Base-by-base conservation (phyloP, 208 protist species). In the Acanthamoeba sp. region DNA sequence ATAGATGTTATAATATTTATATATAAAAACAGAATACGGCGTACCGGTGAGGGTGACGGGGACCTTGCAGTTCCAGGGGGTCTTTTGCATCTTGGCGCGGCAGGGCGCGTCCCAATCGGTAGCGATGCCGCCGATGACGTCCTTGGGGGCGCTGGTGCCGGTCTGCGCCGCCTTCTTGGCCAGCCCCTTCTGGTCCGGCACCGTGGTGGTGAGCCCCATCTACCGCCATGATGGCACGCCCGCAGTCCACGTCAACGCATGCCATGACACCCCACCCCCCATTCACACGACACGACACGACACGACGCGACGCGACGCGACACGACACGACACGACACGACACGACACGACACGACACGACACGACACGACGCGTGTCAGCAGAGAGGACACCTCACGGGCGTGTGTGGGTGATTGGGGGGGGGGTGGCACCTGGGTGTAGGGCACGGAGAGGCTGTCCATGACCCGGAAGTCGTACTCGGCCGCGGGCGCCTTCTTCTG, bases 91-190 rank as follows among this genome's bases (percentile, higher is more conserved):
- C 59, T 66, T 66, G n/a, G 59, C 59, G 27, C n/a, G 27, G 59
- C 59, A 66, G n/a, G 59, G 59, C 59, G 59, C 59, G 59, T 66
- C 59, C 59, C 59, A 66, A 32, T 66, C 59, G 20, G 59, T 66
- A 2, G 4, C 59, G n/a, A 66, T 3, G 7, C 59, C 59, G 20
- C 59, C 59, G n/a, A 66, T 66, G 59, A 66, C n/a, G 27, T 66
- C 59, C n/a, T 66, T 66, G 7, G 4, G 4, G 27, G 14, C n/a
- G 59, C 59, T 66, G 59, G 7, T 66, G 27, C n/a, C 18, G 20
- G 59, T 27, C 22, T 22, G 22, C n/a, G n/a, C n/a, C n/a, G 42
- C 42, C 42, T 48, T 48, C 42, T 48, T 48, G 6, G 42, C 42
- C 42, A 48, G 42, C 42, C 42, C 42, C 42, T 48, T 48, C 10